Evolutionary conservation across 108 stramenopile genomes (phyloP).

Genomic region (Discostella stelligeroides): DNA sequence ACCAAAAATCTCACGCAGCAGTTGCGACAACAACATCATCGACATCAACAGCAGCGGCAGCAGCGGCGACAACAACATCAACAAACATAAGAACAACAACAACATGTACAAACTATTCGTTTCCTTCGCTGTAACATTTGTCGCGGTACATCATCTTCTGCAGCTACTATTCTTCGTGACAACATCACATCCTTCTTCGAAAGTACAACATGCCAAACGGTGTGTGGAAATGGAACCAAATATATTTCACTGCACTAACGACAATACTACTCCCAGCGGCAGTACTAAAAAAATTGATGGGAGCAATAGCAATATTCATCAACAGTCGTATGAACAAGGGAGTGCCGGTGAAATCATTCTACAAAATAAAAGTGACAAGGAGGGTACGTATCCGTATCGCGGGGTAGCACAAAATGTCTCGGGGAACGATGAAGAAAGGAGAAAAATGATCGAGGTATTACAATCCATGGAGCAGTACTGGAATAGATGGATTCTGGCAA

Average conservation of each 20-base stretch:
- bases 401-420: constrained; percentile 4
- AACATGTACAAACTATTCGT: neutral
- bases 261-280: neutral
- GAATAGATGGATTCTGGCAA: neutral
- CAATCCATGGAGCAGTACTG: constrained; percentile 3
- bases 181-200: neutral
- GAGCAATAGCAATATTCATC: too few species aligned
- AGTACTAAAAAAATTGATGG: too few species aligned
- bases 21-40: too few species aligned
- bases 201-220: neutral
- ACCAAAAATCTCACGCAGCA: too few species aligned
- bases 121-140: neutral
- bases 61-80: neutral
- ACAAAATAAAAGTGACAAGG: neutral
- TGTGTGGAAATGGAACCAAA: constrained; percentile 6
- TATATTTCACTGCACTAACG: constrained; percentile 2
- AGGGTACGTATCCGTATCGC: neutral
- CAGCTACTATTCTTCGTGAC: neutral
- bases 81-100: neutral
- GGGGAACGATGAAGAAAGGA: neutral
- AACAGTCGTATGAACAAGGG: too few species aligned
- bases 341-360: too few species aligned
- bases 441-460: neutral
- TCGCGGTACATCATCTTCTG: neutral
- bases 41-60: too few species aligned